Evolutionary conservation across 2,329 filamentous ascomycete genomes (phyloP), one percentile per base, ranked within the genome.

Genomic region (Drechslerella dactyloides): DNA sequence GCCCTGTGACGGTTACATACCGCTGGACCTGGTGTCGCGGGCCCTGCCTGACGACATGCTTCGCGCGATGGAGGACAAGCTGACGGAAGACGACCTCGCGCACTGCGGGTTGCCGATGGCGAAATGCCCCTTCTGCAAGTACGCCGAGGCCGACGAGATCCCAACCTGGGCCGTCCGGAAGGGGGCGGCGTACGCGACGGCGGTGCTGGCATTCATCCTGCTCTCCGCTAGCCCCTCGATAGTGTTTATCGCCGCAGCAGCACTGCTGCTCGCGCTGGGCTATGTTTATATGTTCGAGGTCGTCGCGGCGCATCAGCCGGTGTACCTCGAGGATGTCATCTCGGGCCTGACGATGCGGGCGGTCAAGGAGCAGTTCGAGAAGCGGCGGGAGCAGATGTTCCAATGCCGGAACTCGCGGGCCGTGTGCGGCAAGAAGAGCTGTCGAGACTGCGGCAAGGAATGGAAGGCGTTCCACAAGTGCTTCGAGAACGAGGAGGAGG

Each of bases 381-480:
- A 87, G 87, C 59, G 85, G 86, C 13, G 89, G 89, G 30, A 89
- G 90, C 8, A 85, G 90, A 88, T 87, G 74, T 97, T 97, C 79
- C 83, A 82, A 27, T 97, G 94, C 79, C 87, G 84, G 57, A 88
- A 87, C 58, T 85, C 88, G 0, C 78, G 81, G 3, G 19, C 37
- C 23, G 33, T 48, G 5, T 99, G 94, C 79, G 78, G 78, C 11
- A 86, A 87, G 2, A 78, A 84, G 5, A 96, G 92, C 42, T 99
- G 94, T 79, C 85, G 96, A 42, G 86, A 85, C 44, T 99, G 94
- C 79, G 83, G 84, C 73, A 93, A 93, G 75, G 84, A 86, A 13
- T 97, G 93, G 93, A 84, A 85, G 35, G 92, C 97, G 78, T 88
- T 93, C 1, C 94, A 99, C 80, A 85, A 90, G 64, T 97, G 94